phyloP scores from a whole-genome alignment of 1,284 basidiomycete genomes.

The Ustilago nuda region DNA sequence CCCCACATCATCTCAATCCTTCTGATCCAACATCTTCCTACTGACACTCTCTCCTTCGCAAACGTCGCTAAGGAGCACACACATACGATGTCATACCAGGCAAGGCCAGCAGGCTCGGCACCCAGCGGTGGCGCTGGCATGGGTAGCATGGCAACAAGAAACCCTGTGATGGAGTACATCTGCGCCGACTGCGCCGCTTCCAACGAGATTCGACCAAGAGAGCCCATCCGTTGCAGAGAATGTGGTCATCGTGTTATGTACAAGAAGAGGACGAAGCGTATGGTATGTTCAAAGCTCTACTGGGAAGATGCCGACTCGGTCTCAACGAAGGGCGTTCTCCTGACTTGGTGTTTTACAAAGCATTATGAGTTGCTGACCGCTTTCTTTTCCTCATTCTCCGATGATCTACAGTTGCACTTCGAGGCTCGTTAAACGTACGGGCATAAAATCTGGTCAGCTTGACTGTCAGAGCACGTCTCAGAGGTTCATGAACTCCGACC shows the following conservation, averaged over 20 bases:
- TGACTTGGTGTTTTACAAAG: not conserved
- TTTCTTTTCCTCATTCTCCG: not conserved
- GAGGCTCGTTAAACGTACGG: constrained; percentile 36
- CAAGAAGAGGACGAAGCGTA: constrained; percentile 94
- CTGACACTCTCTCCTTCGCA: not conserved
- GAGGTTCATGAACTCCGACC: too few species aligned
- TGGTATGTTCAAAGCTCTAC: constrained; percentile 74
- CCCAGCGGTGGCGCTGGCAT: constrained; percentile 36
- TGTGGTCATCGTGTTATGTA: constrained; percentile 99
- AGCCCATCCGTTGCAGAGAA: constrained; percentile 95
- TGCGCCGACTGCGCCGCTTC: constrained; percentile 95
- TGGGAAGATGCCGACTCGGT: not conserved
- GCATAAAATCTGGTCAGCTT: not conserved
- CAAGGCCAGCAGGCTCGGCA: constrained; percentile 49
- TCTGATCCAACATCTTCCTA: not conserved
- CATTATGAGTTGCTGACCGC: not conserved
- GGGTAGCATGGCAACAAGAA: constrained; percentile 43
- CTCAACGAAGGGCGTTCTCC: not conserved
- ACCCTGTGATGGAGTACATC: constrained; percentile 76
- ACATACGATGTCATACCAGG: constrained; percentile 45
- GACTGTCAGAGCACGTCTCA: not conserved
- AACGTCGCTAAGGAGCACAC: constrained; percentile 1
- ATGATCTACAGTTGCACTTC: constrained; percentile 41
- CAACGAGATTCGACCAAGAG: constrained; percentile 90
- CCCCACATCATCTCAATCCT: constrained; percentile 1